Conservation (phyloP, 441 rosid species). For the Populus hybrid region DNA sequence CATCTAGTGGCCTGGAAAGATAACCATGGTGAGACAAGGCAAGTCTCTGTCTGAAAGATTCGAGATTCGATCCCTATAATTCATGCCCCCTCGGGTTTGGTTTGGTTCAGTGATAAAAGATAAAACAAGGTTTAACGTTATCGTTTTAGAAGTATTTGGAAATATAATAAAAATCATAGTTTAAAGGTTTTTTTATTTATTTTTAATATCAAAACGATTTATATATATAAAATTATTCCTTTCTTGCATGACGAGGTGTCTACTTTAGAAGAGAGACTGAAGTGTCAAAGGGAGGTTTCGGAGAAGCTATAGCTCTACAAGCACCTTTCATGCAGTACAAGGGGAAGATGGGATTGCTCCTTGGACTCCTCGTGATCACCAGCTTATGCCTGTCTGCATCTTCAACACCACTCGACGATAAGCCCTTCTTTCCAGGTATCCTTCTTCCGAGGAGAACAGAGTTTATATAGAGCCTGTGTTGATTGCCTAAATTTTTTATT, state of each 20-base stretch:
- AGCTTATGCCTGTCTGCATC: not conserved
- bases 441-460: not conserved
- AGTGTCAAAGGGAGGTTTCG: not conserved
- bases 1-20: too few species aligned
- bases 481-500: not conserved
- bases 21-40: not conserved
- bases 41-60: not conserved
- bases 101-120: not conserved
- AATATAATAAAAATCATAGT: too few species aligned
- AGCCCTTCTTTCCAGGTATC: constrained; percentile 13
- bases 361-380: not conserved
- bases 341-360: not conserved
- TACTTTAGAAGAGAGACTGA: too few species aligned
- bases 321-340: not conserved
- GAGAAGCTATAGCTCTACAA: not conserved
- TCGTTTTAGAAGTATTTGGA: not conserved
- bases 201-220: too few species aligned
- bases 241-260: too few species aligned
- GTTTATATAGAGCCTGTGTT: too few species aligned
- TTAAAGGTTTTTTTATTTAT: too few species aligned
- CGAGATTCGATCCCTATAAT: not conserved
- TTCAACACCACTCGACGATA: not conserved
- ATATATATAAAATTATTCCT: too few species aligned
- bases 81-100: too few species aligned
- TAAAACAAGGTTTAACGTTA: not conserved